Conservation (phyloP, 225 moss, liverwort and hornwort genomes). For the Thuidium tamariscinum region DNA sequence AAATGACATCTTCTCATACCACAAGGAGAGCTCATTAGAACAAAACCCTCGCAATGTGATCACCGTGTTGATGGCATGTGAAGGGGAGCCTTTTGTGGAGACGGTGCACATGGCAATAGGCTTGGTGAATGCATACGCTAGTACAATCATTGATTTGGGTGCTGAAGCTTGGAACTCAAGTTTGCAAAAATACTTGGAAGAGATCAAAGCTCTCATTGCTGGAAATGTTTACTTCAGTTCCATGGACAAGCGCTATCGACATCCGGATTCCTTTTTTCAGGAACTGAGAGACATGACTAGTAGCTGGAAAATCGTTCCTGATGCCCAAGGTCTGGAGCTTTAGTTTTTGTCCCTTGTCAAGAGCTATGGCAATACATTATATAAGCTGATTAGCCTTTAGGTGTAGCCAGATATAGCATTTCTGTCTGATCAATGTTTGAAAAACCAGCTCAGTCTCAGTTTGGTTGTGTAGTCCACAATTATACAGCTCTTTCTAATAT, state of each 20-base stretch:
- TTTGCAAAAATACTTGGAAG: background rate
- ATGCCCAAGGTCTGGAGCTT: fast-evolving
- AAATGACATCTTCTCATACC: background rate
- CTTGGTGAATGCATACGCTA: background rate
- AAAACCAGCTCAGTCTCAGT: too few relatives aligned
- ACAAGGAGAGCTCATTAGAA: background rate
- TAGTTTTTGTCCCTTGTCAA: background rate
- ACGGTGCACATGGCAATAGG: background rate
- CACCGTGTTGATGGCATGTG: background rate
- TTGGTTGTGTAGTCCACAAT: too few relatives aligned
- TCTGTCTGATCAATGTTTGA: background rate
- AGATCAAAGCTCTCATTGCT: background rate
- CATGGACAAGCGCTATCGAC: background rate
- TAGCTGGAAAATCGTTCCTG: background rate
- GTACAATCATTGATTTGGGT: background rate
- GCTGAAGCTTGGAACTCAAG: background rate
- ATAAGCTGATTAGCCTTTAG: too few relatives aligned
- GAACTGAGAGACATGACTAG: background rate
- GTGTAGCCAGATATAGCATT: too few relatives aligned
- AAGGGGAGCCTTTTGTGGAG: background rate
- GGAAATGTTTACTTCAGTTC: background rate
- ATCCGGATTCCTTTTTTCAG: background rate
- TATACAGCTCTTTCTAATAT: too few relatives aligned
- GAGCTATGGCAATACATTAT: too few relatives aligned
- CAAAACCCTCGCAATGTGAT: background rate